Conservation (phyloP, 108 stramenopile species). For the Skeletonema grethae region DNA sequence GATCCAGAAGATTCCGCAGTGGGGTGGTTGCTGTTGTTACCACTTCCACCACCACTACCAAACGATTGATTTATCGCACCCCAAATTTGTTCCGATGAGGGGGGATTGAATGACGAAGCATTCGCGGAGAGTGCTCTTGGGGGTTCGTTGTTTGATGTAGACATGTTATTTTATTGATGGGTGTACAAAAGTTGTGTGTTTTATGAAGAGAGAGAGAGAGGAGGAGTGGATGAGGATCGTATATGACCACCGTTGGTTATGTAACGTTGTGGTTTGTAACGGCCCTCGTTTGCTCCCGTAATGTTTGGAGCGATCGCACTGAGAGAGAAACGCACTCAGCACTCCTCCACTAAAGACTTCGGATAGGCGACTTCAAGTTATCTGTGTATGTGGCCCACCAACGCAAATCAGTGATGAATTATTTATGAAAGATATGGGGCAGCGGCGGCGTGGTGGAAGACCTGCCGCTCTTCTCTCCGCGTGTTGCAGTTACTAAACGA, state of each 20-base stretch:
- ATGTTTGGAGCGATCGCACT: no score
- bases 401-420: background rate
- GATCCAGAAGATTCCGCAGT: background rate
- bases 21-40: no score
- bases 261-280: background rate
- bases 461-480: background rate
- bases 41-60: background rate
- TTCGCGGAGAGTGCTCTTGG: slow-evolving; percentile 18
- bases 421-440: background rate
- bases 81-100: slow-evolving; percentile 49
- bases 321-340: no score
- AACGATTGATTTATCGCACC: slow-evolving; percentile 43
- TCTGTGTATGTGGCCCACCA: no score
- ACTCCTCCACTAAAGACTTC: no score
- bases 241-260: background rate
- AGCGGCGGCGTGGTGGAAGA: background rate
- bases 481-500: background rate
- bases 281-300: background rate
- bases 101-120: slow-evolving; percentile 35
- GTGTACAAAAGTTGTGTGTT: background rate
- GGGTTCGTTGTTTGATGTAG: slow-evolving; percentile 3
- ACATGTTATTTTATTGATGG: slow-evolving; percentile 2
- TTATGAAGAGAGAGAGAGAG: background rate
- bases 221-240: background rate
- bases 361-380: no score